These are phyloP conservation scores for Diaporthe helianthi DNA, from an alignment of 2,329 filamentous ascomycete genomes.

Conservation along the genomic window DNA sequence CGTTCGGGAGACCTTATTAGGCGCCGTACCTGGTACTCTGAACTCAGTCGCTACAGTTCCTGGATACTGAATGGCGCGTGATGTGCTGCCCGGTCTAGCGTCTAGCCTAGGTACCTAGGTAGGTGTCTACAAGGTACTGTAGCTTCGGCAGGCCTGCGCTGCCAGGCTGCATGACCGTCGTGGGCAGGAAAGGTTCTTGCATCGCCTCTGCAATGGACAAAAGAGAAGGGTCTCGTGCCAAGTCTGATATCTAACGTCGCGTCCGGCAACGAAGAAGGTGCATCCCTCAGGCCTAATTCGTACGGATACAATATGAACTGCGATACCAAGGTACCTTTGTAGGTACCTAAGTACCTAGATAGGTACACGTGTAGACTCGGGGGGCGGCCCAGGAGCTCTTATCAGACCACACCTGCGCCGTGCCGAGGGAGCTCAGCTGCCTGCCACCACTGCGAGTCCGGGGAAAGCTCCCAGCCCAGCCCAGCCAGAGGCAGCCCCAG, in stretches of 20 bases:
- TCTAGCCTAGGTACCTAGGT: no score
- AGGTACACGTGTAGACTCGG: no score
- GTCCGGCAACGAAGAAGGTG: background rate
- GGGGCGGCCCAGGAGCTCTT: conserved; percentile 10
- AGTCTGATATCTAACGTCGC: conserved; percentile 12
- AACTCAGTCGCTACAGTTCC: no score
- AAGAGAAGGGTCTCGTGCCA: conserved; percentile 1
- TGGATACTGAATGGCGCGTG: background rate
- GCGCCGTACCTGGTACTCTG: background rate
- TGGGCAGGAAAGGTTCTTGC: background rate
- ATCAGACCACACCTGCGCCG: background rate
- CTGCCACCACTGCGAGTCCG: conserved; percentile 2
- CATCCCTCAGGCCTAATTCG: background rate
- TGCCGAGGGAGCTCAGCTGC: background rate
- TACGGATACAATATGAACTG: no score
- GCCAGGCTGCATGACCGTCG: background rate
- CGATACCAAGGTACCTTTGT: background rate
- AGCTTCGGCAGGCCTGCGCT: background rate
- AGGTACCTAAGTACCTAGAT: no score
- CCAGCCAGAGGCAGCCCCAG: background rate
- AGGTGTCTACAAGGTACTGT: no score
- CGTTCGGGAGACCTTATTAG: conserved; percentile 1
- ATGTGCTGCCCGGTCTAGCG: background rate
- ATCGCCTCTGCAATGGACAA: background rate
- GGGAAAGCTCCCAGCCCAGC: conserved; percentile 9